These are phyloP conservation scores for Afroboletus lepidellus DNA, from an alignment of 1,284 basidiomycete genomes.

Conservation along the genomic window DNA sequence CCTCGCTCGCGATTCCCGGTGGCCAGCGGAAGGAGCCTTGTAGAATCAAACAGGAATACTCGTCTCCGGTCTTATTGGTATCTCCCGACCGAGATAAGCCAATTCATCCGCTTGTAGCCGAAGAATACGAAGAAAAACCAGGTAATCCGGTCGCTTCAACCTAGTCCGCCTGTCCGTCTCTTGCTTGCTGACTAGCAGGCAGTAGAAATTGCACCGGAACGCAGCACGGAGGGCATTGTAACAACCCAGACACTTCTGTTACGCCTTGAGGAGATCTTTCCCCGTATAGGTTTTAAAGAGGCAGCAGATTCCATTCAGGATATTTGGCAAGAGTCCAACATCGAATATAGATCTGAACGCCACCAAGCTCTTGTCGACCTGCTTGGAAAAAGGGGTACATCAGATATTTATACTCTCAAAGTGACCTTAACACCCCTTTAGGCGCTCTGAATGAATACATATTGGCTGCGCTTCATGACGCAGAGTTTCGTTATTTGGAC, in stretches of 20 bases:
- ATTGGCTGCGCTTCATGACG: conserved; percentile 39
- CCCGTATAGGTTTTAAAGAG: conserved; percentile 6
- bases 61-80: background rate
- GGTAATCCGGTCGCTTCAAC: background rate
- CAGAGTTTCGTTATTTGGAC: conserved; percentile 38
- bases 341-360: background rate
- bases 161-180: background rate
- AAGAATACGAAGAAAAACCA: background rate
- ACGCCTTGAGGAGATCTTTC: conserved; percentile 4
- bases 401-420: background rate
- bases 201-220: background rate
- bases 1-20: background rate
- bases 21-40: background rate
- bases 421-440: conserved; percentile 18
- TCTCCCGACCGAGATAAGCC: background rate
- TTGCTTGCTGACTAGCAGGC: background rate
- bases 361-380: conserved; percentile 16
- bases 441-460: conserved; percentile 43
- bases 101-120: background rate
- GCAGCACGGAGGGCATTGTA: background rate
- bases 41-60: background rate
- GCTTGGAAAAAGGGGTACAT: conserved; percentile 12
- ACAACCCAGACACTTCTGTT: conserved; percentile 2
- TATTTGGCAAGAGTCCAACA: background rate
- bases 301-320: background rate